Base-by-base conservation (phyloP, 1,284 basidiomycete genomes). In the Boletus mariae region DNA sequence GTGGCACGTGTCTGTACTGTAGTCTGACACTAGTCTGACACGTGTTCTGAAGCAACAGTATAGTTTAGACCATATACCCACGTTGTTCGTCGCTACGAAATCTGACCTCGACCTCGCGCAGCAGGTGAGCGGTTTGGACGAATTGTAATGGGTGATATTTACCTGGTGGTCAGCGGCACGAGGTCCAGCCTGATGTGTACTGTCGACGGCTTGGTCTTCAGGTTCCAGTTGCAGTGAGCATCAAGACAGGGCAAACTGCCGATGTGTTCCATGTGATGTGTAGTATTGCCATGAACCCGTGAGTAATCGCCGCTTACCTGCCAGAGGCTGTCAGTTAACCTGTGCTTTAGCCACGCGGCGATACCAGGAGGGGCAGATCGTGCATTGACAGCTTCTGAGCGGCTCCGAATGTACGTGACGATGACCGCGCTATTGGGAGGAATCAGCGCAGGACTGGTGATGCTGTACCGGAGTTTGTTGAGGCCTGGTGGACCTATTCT, bases 101-200 rank as follows among this genome's bases (percentile, higher is more conserved):
- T 94, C 94, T 8, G 96, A 99, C 70, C 80, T 98, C 35, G 96
- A 99, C 72, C 85, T 98, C 43, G 96, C 96, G 15, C 83, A 94
- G 64, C 94, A 96, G 79, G 91, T 88, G 54, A 60, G 78, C 41
- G 38, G 20, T 50, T 53, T 40, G 49, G 57, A 47, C 34, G 46
- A 40, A 26, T 47, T 25, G 40, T 53, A 41, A 47, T 37, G 32
- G 45, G 13, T 15, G 15, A 60, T 52, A 25, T 15, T 57, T 12
- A 60, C 45, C 28, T 43, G 49, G 51, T 45, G 41, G 23, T 69
- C 28, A 94, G 88, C 80, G 96, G 66, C 95, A 98, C 69, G 95
- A 98, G 77, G 95, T 98, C 13, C 96, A 99, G 71, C 96, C 96
- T 38, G 96, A 98, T 67, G 92, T 95, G 12, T 99, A 99, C 71